A percentile compares a stretch with the other conserved stretches of the same genome.
These are phyloP conservation scores for Elongisporangium prolatum DNA, from an alignment of 352 stramenopile genomes.

Conservation along the genomic window DNA sequence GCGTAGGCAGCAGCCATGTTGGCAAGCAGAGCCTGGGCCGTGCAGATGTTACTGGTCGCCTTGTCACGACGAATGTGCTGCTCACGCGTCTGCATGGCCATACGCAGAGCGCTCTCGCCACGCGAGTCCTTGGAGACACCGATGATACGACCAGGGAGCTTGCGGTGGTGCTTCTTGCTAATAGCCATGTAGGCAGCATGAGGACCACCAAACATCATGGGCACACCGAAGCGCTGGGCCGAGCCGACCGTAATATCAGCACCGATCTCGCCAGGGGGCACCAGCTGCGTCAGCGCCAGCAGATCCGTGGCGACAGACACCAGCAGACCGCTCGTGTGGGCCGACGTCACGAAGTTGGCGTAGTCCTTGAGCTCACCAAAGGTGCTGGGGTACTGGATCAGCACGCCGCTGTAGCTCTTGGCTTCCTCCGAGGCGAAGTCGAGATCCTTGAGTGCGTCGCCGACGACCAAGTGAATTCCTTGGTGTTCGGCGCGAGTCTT, in stretches of 20 bases:
- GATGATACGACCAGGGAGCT: conserved; percentile 98
- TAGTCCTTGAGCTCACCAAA: conserved; percentile 94
- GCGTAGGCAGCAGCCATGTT: conserved; percentile 99
- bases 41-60: conserved; percentile 99
- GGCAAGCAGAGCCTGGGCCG: conserved; percentile 96
- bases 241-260: conserved; percentile 98
- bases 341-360: conserved; percentile 83
- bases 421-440: conserved; percentile 69
- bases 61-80: conserved; percentile 99
- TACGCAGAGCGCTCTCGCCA: conserved; percentile 94
- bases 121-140: conserved; percentile 96
- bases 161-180: conserved; percentile 94
- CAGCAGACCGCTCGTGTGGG: conserved; percentile 86
- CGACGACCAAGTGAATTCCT: conserved; percentile 94
- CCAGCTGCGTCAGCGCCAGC: conserved; percentile 94
- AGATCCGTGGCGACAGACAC: conserved; percentile 97
- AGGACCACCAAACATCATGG: conserved; percentile 98
- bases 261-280: conserved; percentile 92
- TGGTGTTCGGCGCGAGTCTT: conserved; percentile 89
- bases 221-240: conserved; percentile 98
- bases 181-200: conserved; percentile 97
- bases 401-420: conserved; percentile 91
- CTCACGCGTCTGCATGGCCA: conserved; percentile 99
- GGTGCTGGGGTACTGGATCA: conserved; percentile 99
- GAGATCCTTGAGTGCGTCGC: conserved; percentile 73